Conservation (phyloP, 306 rosid genomes). For the Trifolium pratense region DNA sequence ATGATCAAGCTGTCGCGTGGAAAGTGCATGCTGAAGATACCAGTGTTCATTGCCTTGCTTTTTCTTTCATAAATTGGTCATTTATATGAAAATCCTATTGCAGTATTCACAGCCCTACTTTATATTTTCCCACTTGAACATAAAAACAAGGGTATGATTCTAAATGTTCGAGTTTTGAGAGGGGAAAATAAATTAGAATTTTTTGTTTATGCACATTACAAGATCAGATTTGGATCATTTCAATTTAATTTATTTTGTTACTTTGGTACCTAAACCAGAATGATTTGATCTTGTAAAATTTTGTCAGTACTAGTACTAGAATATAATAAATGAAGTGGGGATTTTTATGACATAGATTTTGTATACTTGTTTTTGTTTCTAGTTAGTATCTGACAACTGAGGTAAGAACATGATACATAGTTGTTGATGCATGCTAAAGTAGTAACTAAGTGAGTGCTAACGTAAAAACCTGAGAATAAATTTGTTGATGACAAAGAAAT, state of each 20-base stretch:
- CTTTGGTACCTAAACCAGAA: slow-evolving; percentile 11
- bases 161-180: slow-evolving; percentile 9
- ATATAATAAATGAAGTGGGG: slow-evolving; percentile 7
- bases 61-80: slow-evolving; percentile 93
- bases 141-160: slow-evolving; percentile 35
- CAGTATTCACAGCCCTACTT: slow-evolving; percentile 44
- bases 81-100: slow-evolving; percentile 68
- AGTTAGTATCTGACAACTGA: background rate
- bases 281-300: slow-evolving; percentile 30
- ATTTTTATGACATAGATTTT: slow-evolving; percentile 14
- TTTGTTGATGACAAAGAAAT: slow-evolving; percentile 9
- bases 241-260: slow-evolving; percentile 60
- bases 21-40: slow-evolving; percentile 80
- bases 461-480: slow-evolving; percentile 2
- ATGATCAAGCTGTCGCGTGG: slow-evolving; percentile 92
- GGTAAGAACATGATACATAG: slow-evolving; percentile 8
- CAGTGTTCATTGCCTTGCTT: slow-evolving; percentile 85
- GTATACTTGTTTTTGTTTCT: background rate
- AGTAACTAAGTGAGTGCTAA: slow-evolving; percentile 13
- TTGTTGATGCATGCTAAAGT: background rate
- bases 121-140: slow-evolving; percentile 44
- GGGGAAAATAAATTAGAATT: slow-evolving; percentile 44
- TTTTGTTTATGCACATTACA: slow-evolving; percentile 47
- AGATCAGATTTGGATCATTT: slow-evolving; percentile 58
- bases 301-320: slow-evolving; percentile 26